Conservation (phyloP, 257 asterid species). For the Ilex asprella region DNA sequence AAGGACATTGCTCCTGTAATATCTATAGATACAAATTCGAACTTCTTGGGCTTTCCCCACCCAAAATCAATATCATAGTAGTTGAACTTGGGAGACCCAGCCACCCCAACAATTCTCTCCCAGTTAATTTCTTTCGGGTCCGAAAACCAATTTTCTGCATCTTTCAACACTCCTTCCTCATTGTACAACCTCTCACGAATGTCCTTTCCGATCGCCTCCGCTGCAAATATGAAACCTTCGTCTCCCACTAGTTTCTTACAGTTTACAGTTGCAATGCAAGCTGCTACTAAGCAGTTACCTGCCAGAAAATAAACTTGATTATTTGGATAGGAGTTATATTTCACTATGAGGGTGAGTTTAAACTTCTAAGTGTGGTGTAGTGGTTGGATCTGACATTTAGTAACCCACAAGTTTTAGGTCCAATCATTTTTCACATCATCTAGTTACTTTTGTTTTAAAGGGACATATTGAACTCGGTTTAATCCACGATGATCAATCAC, state of each 20-base stretch:
- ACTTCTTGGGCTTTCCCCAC: conserved; percentile 38
- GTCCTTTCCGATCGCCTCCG: conserved; percentile 16
- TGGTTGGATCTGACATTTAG: too few relatives aligned
- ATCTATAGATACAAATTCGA: conserved; percentile 26
- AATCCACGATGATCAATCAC: too few relatives aligned
- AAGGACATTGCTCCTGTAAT: conserved; percentile 19
- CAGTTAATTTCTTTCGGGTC: neutral
- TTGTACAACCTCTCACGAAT: conserved; percentile 10
- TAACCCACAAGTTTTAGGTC: too few relatives aligned
- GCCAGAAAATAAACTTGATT: too few relatives aligned
- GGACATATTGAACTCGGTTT: too few relatives aligned
- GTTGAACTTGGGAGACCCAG: conserved; percentile 37
- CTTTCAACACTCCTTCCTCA: conserved; percentile 16
- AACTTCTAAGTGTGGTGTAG: too few relatives aligned
- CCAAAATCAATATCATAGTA: conserved; percentile 35
- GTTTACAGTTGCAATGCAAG: conserved; percentile 1
- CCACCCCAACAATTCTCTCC: conserved; percentile 11
- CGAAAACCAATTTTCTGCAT: conserved; percentile 14
- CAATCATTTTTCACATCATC: too few relatives aligned
- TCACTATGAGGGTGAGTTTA: too few relatives aligned
- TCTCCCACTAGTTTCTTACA: conserved; percentile 13
- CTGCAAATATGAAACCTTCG: conserved; percentile 21
- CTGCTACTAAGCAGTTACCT: conserved; percentile 18
- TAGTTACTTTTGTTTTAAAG: too few relatives aligned
- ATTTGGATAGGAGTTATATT: too few relatives aligned